Evolutionary conservation across 306 rosid genomes (phyloP).

Genomic region (Cyclanthera cordifolia): DNA sequence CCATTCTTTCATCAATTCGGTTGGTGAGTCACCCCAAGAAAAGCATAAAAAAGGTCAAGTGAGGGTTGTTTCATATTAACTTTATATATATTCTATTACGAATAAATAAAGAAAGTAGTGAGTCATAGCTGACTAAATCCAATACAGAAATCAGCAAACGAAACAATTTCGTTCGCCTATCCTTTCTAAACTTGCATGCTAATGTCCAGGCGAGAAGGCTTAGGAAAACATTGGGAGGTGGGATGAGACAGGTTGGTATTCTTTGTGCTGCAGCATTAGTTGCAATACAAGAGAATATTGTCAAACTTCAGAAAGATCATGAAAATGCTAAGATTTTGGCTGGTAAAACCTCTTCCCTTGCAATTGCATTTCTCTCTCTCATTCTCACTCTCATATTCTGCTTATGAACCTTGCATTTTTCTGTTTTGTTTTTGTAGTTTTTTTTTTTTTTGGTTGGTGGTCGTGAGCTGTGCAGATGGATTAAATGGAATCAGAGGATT

Average conservation of each 20-base stretch:
- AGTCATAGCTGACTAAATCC: too few species aligned
- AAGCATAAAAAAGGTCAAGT: too few species aligned
- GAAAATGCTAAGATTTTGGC: conserved; percentile 62
- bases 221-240: conserved; percentile 91
- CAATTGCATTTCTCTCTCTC: not conserved
- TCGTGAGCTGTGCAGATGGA: conserved; percentile 33
- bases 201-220: conserved; percentile 71
- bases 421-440: conserved; percentile 6
- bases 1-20: too few species aligned
- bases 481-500: conserved; percentile 47
- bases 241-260: conserved; percentile 84
- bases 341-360: conserved; percentile 28
- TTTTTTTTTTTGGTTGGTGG: not conserved
- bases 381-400: not conserved
- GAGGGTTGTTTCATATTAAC: too few species aligned
- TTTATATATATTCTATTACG: too few species aligned
- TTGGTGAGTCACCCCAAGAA: too few species aligned
- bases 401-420: not conserved
- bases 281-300: conserved; percentile 59
- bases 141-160: too few species aligned
- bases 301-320: conserved; percentile 69
- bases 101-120: too few species aligned
- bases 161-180: too few species aligned
- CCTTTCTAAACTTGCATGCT: too few species aligned
- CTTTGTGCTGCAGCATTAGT: conserved; percentile 86